These are phyloP conservation scores for Larix kaempferi DNA, from an alignment of 75 land plant genomes.

Conservation along the genomic window DNA sequence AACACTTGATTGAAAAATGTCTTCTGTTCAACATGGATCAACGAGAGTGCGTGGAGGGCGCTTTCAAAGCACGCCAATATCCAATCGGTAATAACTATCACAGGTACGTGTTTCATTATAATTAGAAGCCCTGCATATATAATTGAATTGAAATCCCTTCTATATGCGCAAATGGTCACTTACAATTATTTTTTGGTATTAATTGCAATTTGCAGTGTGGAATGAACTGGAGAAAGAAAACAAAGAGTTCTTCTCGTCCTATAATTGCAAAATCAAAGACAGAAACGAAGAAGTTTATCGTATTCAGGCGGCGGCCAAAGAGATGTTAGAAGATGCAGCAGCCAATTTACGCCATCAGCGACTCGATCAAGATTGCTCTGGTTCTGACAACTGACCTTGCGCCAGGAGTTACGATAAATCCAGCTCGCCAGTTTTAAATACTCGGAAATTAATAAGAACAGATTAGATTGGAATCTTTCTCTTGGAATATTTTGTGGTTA, in stretches of 20 bases:
- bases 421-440: too few relatives aligned
- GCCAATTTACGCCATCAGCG: too few relatives aligned
- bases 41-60: conserved; percentile 26
- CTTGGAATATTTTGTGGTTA: too few relatives aligned
- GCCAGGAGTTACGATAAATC: too few relatives aligned
- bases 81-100: conserved; percentile 22
- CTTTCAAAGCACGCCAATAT: conserved; percentile 26
- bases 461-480: too few relatives aligned
- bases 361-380: too few relatives aligned
- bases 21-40: conserved; percentile 21
- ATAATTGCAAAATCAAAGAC: background rate
- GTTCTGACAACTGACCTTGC: too few relatives aligned
- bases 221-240: conserved; percentile 57
- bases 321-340: too few relatives aligned
- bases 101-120: conserved; percentile 7
- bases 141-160: background rate
- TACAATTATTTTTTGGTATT: background rate
- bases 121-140: background rate
- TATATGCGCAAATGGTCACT: background rate
- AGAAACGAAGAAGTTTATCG: too few relatives aligned
- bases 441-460: too few relatives aligned
- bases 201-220: conserved; percentile 29
- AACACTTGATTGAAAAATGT: conserved; percentile 33
- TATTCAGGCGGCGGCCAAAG: too few relatives aligned
- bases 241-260: conserved; percentile 46